Evolutionary conservation across 2,329 filamentous ascomycete species (phyloP).

Genomic region (Aspergillus piperis): DNA sequence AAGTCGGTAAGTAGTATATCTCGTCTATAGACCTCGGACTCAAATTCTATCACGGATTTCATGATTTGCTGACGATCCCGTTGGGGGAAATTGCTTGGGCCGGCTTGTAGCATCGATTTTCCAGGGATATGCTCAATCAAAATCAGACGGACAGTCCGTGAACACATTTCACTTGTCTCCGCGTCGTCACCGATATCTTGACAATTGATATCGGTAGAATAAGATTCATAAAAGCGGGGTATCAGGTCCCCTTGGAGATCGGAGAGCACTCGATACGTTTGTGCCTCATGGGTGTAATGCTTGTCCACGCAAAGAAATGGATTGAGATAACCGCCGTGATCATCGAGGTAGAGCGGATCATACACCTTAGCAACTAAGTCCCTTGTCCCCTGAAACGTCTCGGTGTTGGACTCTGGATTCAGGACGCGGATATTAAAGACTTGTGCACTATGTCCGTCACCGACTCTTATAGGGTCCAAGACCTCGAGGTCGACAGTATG

Average conservation of each 20-base stretch:
- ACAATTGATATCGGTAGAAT: background rate
- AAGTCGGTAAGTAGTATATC: background rate
- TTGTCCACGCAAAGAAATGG: background rate
- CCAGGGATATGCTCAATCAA: background rate
- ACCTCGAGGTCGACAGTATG: background rate
- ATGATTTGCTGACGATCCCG: background rate
- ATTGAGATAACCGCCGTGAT: background rate
- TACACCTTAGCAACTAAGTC: background rate
- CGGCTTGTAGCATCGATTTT: background rate
- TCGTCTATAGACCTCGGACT: background rate
- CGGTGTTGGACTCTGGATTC: background rate
- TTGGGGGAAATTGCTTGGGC: background rate
- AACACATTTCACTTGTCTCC: too few relatives aligned
- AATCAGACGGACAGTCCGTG: background rate
- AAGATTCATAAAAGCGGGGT: background rate
- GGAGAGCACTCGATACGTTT: background rate
- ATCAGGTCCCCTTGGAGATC: background rate
- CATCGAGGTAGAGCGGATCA: constrained; percentile 1
- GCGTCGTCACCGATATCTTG: background rate
- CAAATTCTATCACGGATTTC: background rate
- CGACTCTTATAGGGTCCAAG: background rate
- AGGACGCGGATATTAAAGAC: background rate
- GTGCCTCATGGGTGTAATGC: constrained; percentile 4
- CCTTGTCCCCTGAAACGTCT: background rate
- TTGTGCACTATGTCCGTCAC: background rate